Evolutionary conservation across 108 stramenopile genomes (phyloP), one percentile per base, ranked within the genome.

Genomic region (Seminavis robusta): DNA sequence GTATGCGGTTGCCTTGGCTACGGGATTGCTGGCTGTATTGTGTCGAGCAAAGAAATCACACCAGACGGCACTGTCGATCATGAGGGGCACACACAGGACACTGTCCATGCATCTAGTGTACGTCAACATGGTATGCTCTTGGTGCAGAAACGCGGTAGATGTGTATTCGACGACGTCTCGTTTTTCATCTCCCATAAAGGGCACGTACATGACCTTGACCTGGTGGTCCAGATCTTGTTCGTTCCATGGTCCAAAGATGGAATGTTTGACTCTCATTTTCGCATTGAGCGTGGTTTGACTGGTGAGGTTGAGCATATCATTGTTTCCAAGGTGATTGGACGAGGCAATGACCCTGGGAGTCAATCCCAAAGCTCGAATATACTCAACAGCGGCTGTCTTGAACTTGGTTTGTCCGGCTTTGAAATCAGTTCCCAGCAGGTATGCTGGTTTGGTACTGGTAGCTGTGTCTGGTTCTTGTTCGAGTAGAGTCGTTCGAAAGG

Each of bases 81-180:
- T 84, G 21, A 93, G 67, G 4, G 92, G 92, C 5, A 88, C 92
- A 60, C 92, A 93, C 2, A 93, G 68, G 24, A 90, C 80, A n/a
- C 75, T 78, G 56, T 93, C 92, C 84, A 84, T 88, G 47, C 86
- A 88, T 29, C 92, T 42, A 5, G 92, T 93, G 60, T 90, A 93
- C 24, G 92, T 93, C 13, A 88, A 65, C 92, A 93, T 93, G 23
- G 88, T 93, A 60, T 90, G 88, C 8, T 71, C 68, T 39, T 67
- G 65, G 50, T 77, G 55, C 48, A 93, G 62, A 59, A 93, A 93
- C 24, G 80, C 88, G 8, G 71, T 36, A 28, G 71, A 79, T 10
- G 92, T 90, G 64, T 93, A 93, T 70, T 93, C 92, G 24, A 93
- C 92, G 24, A 82, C 71, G 62, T 93, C 92, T 7, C 92, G 77